Evolutionary conservation across 305 asterid species (phyloP).

Genomic region (Coffea humblotiana): DNA sequence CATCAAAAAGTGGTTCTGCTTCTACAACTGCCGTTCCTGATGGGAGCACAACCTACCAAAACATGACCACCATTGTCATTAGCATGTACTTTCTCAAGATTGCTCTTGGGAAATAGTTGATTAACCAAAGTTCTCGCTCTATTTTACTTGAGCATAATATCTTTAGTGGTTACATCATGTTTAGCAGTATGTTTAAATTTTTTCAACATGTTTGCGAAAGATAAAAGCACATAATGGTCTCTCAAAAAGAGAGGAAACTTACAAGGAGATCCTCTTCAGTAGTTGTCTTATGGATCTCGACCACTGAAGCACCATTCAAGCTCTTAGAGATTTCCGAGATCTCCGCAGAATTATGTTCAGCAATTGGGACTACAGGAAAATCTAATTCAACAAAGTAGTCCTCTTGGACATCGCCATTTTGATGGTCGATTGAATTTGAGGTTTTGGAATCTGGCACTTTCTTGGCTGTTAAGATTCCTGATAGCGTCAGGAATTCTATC

Average conservation of each 20-base stretch:
- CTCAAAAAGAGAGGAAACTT: slow-evolving; percentile 27
- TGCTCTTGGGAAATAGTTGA: not conserved
- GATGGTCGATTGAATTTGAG: slow-evolving; percentile 20
- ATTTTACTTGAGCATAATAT: not conserved
- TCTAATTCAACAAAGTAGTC: slow-evolving; percentile 65
- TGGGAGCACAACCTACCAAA: slow-evolving; percentile 67
- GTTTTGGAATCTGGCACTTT: slow-evolving; percentile 31
- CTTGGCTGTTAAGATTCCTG: slow-evolving; percentile 49
- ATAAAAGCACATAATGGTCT: too few relatives aligned
- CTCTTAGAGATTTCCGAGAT: slow-evolving; percentile 52
- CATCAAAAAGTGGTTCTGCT: slow-evolving; percentile 51
- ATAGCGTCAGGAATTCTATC: slow-evolving; percentile 2
- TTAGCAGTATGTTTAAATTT: not conserved
- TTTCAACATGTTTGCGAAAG: too few relatives aligned
- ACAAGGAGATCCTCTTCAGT: slow-evolving; percentile 59
- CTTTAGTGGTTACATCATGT: not conserved
- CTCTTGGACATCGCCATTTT: slow-evolving; percentile 29
- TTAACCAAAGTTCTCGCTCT: too few relatives aligned
- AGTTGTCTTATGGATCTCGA: slow-evolving; percentile 61
- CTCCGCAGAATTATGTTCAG: slow-evolving; percentile 36
- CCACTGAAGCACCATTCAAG: slow-evolving; percentile 57
- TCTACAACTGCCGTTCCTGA: slow-evolving; percentile 62
- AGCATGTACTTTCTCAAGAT: not conserved
- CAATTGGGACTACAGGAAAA: slow-evolving; percentile 58
- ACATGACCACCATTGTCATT: not conserved